These are phyloP conservation scores for Colletotrichum sp. DNA, from an alignment of 2,329 filamentous ascomycete species.

Conservation along the genomic window DNA sequence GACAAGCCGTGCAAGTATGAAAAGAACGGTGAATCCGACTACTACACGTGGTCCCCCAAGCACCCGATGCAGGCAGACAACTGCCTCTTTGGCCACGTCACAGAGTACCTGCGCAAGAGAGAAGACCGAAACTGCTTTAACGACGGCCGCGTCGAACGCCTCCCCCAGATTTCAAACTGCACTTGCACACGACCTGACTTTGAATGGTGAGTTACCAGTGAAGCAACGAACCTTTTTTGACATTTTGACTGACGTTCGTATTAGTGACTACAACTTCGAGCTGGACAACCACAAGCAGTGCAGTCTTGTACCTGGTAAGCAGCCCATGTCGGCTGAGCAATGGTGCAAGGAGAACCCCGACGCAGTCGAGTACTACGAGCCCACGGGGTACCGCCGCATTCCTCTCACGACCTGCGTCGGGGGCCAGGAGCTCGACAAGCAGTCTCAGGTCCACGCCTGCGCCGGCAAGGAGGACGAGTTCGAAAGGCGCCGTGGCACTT, in stretches of 20 bases:
- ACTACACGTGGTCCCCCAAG: slow-evolving; percentile 84
- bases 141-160: slow-evolving; percentile 70
- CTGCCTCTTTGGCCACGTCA: slow-evolving; percentile 91
- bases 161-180: slow-evolving; percentile 81
- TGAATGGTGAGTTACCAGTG: slow-evolving; percentile 74
- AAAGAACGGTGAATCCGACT: slow-evolving; percentile 60
- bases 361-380: slow-evolving; percentile 78
- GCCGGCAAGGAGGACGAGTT: slow-evolving; percentile 84
- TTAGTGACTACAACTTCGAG: slow-evolving; percentile 92
- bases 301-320: slow-evolving; percentile 74
- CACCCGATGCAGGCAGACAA: slow-evolving; percentile 80
- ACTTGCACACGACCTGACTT: slow-evolving; percentile 84
- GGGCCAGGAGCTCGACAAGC: slow-evolving; percentile 77
- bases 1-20: slow-evolving; percentile 76
- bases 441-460: slow-evolving; percentile 67
- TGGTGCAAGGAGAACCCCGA: slow-evolving; percentile 68
- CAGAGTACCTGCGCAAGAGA: slow-evolving; percentile 91
- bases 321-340: slow-evolving; percentile 57
- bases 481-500: slow-evolving; percentile 70
- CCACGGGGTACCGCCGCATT: slow-evolving; percentile 87
- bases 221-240: not conserved
- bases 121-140: slow-evolving; percentile 82
- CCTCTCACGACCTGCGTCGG: slow-evolving; percentile 86
- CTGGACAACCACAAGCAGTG: slow-evolving; percentile 79
- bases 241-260: slow-evolving; percentile 28